Evolutionary conservation across 805 yeast genomes (phyloP).

Genomic region (Nakazawaea peltata): DNA sequence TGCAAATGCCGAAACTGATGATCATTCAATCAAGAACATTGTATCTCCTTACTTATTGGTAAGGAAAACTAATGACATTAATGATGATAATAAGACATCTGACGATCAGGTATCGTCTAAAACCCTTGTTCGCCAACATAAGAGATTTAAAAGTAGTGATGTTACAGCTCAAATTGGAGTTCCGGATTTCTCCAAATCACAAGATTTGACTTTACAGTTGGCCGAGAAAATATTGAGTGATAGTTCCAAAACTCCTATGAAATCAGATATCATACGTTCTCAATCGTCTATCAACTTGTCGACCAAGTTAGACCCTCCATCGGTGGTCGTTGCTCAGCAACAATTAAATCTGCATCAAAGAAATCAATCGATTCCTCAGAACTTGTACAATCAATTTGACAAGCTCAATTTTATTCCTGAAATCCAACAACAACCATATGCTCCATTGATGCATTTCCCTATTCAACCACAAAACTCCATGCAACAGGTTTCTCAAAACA

Average conservation of each 20-base stretch:
- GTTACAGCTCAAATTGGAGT: too few relatives aligned
- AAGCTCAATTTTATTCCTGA: constrained; percentile 8
- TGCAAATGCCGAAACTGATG: too few relatives aligned
- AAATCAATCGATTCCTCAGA: constrained; percentile 6
- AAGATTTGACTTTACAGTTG: constrained; percentile 20
- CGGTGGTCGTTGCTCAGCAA: not conserved
- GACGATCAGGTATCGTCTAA: too few relatives aligned
- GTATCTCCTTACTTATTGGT: constrained; percentile 11
- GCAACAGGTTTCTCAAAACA: not conserved
- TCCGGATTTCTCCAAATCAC: constrained; percentile 19
- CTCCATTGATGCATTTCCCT: constrained; percentile 6
- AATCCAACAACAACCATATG: constrained; percentile 9
- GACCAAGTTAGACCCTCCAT: constrained; percentile 22
- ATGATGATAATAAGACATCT: too few relatives aligned
- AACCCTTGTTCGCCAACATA: constrained; percentile 13
- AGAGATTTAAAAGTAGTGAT: constrained; percentile 8
- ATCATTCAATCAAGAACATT: not conserved
- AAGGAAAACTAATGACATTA: constrained; percentile 5
- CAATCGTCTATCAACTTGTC: constrained; percentile 47
- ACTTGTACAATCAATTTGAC: constrained; percentile 5
- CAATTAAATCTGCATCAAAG: not conserved
- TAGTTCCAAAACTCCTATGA: constrained; percentile 7
- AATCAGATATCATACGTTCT: constrained; percentile 23
- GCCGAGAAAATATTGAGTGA: constrained; percentile 16
- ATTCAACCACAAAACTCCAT: not conserved